Conservation (phyloP, 768 basidiomycete genomes). For the Mycena kentingensis region DNA sequence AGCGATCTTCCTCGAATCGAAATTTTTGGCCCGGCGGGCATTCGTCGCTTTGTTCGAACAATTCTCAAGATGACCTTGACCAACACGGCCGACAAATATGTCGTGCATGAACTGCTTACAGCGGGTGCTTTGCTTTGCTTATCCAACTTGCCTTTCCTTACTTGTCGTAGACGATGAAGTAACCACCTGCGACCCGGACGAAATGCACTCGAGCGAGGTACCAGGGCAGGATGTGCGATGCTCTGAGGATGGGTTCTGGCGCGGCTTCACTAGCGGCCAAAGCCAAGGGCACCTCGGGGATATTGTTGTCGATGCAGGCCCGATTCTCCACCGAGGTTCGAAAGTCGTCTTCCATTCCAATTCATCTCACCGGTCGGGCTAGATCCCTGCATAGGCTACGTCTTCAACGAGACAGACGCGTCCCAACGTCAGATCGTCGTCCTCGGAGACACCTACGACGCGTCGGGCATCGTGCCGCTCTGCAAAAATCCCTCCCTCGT, state of each 20-base stretch:
- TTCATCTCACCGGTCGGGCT: background rate
- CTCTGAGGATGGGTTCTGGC: slow-evolving; percentile 66
- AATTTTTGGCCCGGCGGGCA: slow-evolving; percentile 78
- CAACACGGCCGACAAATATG: slow-evolving; percentile 60
- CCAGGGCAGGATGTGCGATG: slow-evolving; percentile 61
- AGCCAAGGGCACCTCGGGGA: slow-evolving; percentile 41
- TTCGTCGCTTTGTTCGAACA: slow-evolving; percentile 73
- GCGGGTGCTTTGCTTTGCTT: slow-evolving; percentile 12
- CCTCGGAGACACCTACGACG: slow-evolving; percentile 77
- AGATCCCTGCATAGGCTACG: slow-evolving; percentile 83
- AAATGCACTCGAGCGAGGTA: slow-evolving; percentile 65
- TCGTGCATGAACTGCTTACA: slow-evolving; percentile 76
- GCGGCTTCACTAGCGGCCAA: slow-evolving; percentile 39
- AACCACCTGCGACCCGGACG: slow-evolving; percentile 49
- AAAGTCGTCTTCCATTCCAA: slow-evolving; percentile 1
- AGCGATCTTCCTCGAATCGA: slow-evolving; percentile 53
- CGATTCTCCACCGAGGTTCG: slow-evolving; percentile 75
- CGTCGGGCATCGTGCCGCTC: slow-evolving; percentile 59
- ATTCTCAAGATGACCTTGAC: slow-evolving; percentile 70
- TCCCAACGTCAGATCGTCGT: slow-evolving; percentile 67
- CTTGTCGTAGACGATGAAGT: slow-evolving; percentile 43
- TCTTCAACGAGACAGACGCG: slow-evolving; percentile 58
- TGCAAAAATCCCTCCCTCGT: slow-evolving; percentile 60
- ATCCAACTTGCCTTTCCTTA: background rate
- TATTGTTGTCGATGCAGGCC: slow-evolving; percentile 70